A percentile compares a stretch with the other conserved stretches of the same genome.
Evolutionary conservation across 1,139 yeast species (phyloP).

Genomic region (Hansenula sp.): DNA sequence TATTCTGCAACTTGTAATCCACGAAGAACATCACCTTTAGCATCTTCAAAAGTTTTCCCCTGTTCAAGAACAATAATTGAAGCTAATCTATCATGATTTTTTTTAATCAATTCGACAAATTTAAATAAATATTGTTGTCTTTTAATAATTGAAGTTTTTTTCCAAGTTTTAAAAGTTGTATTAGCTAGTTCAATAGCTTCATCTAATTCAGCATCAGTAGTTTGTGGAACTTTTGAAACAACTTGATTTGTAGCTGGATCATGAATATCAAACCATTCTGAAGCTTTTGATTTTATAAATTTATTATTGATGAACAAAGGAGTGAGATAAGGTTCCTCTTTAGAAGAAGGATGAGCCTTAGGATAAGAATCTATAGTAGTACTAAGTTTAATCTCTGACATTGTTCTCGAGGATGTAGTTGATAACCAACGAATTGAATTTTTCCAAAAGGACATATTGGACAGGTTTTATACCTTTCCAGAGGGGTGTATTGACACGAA

Average conservation of each 20-base stretch:
- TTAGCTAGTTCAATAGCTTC: slow-evolving; percentile 57
- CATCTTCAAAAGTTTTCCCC: slow-evolving; percentile 75
- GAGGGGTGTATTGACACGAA: no score
- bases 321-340: slow-evolving; percentile 18
- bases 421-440: not conserved
- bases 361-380: slow-evolving; percentile 31
- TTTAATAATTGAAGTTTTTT: slow-evolving; percentile 53
- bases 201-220: slow-evolving; percentile 59
- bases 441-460: no score
- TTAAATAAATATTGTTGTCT: slow-evolving; percentile 75
- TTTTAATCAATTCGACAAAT: slow-evolving; percentile 60
- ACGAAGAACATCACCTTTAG: slow-evolving; percentile 72
- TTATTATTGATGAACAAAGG: slow-evolving; percentile 48
- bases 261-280: slow-evolving; percentile 63
- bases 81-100: slow-evolving; percentile 69
- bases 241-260: slow-evolving; percentile 73
- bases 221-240: slow-evolving; percentile 67
- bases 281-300: slow-evolving; percentile 47
- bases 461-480: no score
- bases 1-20: slow-evolving; percentile 76
- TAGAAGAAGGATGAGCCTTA: slow-evolving; percentile 10
- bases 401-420: not conserved
- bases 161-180: slow-evolving; percentile 40
- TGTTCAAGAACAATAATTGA: slow-evolving; percentile 70
- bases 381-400: slow-evolving; percentile 11